Conservation (phyloP, 306 rosid species). For the Inga leiocalycina region DNA sequence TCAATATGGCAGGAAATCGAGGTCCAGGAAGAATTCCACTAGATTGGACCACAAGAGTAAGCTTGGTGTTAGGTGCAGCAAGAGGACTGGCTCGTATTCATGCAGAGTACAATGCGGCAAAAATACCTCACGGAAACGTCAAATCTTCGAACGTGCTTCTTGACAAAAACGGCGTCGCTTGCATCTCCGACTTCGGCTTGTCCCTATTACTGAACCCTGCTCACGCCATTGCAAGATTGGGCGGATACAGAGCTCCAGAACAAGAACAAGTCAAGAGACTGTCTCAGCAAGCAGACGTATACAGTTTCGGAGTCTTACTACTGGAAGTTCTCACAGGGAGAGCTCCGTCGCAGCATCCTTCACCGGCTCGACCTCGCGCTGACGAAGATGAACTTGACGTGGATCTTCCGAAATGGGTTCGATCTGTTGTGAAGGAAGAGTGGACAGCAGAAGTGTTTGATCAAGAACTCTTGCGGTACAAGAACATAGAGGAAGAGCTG, state of each 20-base stretch:
- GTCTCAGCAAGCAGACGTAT: slow-evolving; percentile 87
- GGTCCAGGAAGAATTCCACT: slow-evolving; percentile 95
- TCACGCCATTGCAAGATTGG: slow-evolving; percentile 83
- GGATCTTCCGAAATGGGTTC: slow-evolving; percentile 92
- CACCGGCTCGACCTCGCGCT: slow-evolving; percentile 45
- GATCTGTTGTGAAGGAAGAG: slow-evolving; percentile 86
- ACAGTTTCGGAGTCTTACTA: slow-evolving; percentile 77
- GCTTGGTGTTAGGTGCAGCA: slow-evolving; percentile 85
- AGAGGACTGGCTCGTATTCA: slow-evolving; percentile 83
- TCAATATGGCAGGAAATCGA: slow-evolving; percentile 61
- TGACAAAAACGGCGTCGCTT: slow-evolving; percentile 85
- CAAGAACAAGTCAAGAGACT: slow-evolving; percentile 72
- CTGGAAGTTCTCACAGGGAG: slow-evolving; percentile 81
- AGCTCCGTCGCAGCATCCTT: slow-evolving; percentile 69
- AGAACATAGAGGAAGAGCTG: slow-evolving; percentile 96
- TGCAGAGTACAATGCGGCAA: slow-evolving; percentile 65
- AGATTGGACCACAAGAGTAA: slow-evolving; percentile 98
- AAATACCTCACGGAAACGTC: slow-evolving; percentile 89
- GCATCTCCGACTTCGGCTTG: slow-evolving; percentile 84
- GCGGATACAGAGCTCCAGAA: slow-evolving; percentile 93
- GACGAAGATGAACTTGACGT: slow-evolving; percentile 60
- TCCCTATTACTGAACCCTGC: slow-evolving; percentile 76
- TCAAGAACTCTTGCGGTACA: slow-evolving; percentile 82
- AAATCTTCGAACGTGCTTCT: slow-evolving; percentile 89
- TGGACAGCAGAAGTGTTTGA: slow-evolving; percentile 96